Percentiles rank a stretch among this genome's conserved stretches.
Evolutionary conservation across 495 filamentous ascomycete genomes (phyloP).

Genomic region (Parmelia sp.): DNA sequence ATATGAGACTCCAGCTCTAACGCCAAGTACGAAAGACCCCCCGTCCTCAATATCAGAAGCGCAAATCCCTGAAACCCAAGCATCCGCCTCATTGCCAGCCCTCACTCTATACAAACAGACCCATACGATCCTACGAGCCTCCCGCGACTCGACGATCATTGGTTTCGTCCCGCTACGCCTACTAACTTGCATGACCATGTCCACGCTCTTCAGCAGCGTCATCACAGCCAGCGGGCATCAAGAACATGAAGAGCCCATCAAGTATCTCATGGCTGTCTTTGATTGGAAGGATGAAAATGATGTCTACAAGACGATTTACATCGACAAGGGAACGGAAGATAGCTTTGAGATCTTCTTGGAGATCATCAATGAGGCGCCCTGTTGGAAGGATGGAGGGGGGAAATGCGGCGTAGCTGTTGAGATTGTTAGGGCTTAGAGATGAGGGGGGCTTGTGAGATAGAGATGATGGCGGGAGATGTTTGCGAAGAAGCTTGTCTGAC

Average conservation of each 20-base stretch:
- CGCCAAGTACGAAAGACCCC: background rate
- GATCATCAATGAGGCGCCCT: conserved; percentile 8
- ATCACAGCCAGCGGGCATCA: background rate
- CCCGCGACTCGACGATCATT: background rate
- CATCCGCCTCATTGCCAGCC: background rate
- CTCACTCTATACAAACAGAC: background rate
- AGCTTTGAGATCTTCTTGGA: conserved; percentile 8
- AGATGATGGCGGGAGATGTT: background rate
- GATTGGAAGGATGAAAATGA: background rate
- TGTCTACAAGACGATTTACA: background rate
- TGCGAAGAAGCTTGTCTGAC: background rate
- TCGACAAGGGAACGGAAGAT: background rate
- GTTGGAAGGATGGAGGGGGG: conserved; percentile 6
- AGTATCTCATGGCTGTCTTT: background rate
- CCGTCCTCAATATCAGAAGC: too few species aligned
- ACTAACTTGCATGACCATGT: background rate
- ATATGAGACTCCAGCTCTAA: background rate
- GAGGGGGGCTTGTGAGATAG: background rate
- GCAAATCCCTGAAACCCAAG: background rate
- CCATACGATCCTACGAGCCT: background rate
- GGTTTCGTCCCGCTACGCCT: background rate
- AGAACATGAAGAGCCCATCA: background rate
- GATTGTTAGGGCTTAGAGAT: background rate
- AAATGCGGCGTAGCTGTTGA: conserved; percentile 11
- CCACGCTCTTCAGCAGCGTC: conserved; percentile 4